Base-by-base conservation (phyloP, 139 green algal species). In the Monoraphidium neglectum region DNA sequence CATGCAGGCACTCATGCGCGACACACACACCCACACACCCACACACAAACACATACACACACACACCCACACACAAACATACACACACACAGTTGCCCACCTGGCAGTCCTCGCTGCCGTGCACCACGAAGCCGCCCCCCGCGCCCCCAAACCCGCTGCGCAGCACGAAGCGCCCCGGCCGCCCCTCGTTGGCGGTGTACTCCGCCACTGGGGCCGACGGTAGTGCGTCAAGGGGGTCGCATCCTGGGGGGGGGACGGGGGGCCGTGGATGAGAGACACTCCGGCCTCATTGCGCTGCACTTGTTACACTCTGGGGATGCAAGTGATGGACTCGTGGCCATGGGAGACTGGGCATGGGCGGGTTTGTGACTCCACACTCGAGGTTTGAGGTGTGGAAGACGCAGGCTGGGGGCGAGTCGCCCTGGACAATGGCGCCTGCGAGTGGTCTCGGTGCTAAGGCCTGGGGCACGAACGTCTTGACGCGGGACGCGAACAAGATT, bases 121-220 rank as follows among this genome's bases (percentile, higher is more conserved):
- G 83, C 38, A 93, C 89, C 51, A 98, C 89, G 78, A 98, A 98
- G 38, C 51, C 76, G 33, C 82, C 64, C 53, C 76, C 70, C 56
- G 72, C 84, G 43, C 94, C 94, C 2, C 94, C 94, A 79, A 98
- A 95, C 78, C 87, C 92, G 51, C 90, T 93, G 38, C 93, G 87
- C 76, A 98, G 92, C 32, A 98, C 92, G 83, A 90, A 97, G 23
- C 92, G 84, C 8, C 90, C 87, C 40, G 84, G 82, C 61, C 64
- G 49, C 28, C 80, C 82, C 3, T 77, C 81, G 43, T 82, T 84
- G 24, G 77, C 81, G 6, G 56, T 60, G 68, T 87, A 91, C 74
- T 87, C 76, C 61, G 72, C 64, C 26, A n/a, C 28, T 10, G 69
- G 75, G 1, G 46, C 64, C 26, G 57, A 2, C 18, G 80, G 80